Percentiles rank a stretch among this genome's conserved stretches.
phyloP scores from a whole-genome alignment of 202 grass and related monocot species.

The Zizania palustris region DNA sequence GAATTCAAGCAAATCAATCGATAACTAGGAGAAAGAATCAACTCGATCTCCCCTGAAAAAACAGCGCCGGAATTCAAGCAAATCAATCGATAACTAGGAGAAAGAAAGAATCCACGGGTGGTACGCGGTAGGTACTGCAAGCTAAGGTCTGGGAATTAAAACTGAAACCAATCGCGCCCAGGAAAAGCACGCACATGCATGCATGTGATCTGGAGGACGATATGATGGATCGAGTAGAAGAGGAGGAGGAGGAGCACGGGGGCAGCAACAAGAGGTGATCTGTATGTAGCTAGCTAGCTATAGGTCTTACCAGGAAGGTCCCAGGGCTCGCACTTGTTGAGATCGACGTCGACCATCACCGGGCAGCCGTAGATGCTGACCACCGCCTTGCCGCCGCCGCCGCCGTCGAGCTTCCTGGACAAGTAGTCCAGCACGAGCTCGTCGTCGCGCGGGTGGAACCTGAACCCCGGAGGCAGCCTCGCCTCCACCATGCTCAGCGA shows the following conservation, averaged over 20 bases:
- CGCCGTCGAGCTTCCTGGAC: slow-evolving; percentile 43
- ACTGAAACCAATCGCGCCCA: background rate
- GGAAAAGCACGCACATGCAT: background rate
- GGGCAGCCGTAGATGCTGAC: slow-evolving; percentile 62
- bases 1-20: background rate
- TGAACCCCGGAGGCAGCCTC: slow-evolving; percentile 73
- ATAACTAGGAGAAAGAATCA: background rate
- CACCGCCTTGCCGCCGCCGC: background rate
- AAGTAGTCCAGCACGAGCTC: slow-evolving; percentile 89
- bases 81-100: background rate
- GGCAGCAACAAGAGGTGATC: background rate
- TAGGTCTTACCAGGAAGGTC: slow-evolving; percentile 79
- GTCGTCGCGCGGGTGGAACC: slow-evolving; percentile 81
- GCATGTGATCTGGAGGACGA: background rate
- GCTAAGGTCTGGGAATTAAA: background rate
- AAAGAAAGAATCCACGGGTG: background rate
- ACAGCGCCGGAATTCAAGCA: background rate
- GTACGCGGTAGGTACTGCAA: no score
- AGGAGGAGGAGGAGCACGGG: no score
- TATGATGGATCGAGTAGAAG: background rate
- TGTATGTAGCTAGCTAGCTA: slow-evolving; percentile 4
- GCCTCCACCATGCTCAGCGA: slow-evolving; percentile 80
- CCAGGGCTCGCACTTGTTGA: slow-evolving; percentile 90
- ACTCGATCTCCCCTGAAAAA: background rate
- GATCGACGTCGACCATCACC: slow-evolving; percentile 74